Evolutionary conservation across 2,329 filamentous ascomycete genomes (phyloP).

Genomic region (Xylaria sp.): DNA sequence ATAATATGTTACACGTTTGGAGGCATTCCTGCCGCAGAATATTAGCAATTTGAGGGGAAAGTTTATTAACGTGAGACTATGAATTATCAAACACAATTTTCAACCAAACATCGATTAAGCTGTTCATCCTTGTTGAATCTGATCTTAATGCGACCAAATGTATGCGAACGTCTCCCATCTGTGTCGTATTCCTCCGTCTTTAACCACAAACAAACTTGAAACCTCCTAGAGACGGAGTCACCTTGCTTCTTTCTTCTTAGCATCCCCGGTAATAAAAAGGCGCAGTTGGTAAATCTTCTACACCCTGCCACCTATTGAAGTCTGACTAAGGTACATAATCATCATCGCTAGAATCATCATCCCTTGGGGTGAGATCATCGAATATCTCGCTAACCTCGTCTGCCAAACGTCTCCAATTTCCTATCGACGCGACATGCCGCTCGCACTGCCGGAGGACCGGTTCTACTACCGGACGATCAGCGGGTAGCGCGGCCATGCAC

Average conservation of each 20-base stretch:
- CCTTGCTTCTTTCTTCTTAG: too few species aligned
- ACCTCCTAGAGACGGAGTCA: too few species aligned
- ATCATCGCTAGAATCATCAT: not conserved
- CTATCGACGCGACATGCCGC: not conserved
- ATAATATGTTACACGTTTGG: not conserved
- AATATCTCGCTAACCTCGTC: slow-evolving; percentile 17
- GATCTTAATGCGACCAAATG: not conserved
- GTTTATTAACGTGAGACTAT: too few species aligned
- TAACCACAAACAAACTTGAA: too few species aligned
- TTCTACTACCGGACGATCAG: not conserved
- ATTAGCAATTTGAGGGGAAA: too few species aligned
- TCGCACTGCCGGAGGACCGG: slow-evolving; percentile 7
- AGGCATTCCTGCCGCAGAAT: not conserved
- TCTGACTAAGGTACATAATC: too few species aligned
- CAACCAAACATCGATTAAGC: too few species aligned
- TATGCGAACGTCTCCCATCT: not conserved
- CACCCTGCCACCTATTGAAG: not conserved
- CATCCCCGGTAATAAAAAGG: not conserved
- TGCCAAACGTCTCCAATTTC: not conserved
- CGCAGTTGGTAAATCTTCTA: not conserved
- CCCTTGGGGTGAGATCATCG: not conserved
- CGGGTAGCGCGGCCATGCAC: slow-evolving; percentile 9
- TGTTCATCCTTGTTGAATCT: too few species aligned
- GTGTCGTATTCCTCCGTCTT: not conserved
- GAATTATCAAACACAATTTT: too few species aligned